Conservation (phyloP, 2,329 filamentous ascomycete species). For the Fusarium cyanostomum region DNA sequence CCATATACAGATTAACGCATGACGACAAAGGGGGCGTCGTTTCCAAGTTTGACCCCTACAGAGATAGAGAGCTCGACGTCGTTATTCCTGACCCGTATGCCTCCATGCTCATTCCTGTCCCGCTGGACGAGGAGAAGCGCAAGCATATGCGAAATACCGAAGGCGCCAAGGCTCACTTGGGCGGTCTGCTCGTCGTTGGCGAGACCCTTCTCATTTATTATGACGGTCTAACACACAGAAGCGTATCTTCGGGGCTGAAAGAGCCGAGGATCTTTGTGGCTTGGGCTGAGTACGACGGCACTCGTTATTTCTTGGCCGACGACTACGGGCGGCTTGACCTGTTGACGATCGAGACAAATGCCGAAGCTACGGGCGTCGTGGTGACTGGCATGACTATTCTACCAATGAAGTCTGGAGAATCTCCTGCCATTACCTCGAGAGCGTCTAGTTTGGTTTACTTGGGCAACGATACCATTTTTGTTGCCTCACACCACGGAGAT, state of each 20-base stretch:
- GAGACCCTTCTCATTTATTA: constrained; percentile 88
- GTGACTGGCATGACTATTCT: constrained; percentile 79
- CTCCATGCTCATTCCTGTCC: constrained; percentile 70
- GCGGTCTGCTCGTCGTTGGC: constrained; percentile 78
- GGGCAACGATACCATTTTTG: constrained; percentile 76
- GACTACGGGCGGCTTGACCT: constrained; percentile 89
- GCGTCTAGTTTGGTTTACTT: constrained; percentile 84
- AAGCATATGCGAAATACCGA: constrained; percentile 67
- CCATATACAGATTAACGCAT: constrained; percentile 66
- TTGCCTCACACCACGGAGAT: constrained; percentile 93
- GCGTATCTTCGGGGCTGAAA: constrained; percentile 70
- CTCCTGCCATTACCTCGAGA: constrained; percentile 66
- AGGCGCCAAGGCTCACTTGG: constrained; percentile 65
- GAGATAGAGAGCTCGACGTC: constrained; percentile 64
- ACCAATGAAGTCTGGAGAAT: constrained; percentile 44
- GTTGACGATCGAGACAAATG: constrained; percentile 77
- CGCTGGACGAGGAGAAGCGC: constrained; percentile 65
- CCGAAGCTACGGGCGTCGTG: constrained; percentile 71
- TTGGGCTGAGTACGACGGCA: constrained; percentile 85
- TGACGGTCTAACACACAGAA: constrained; percentile 77
- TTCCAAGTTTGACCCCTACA: constrained; percentile 63
- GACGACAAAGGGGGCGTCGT: constrained; percentile 66
- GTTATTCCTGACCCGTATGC: constrained; percentile 65
- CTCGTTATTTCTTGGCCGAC: constrained; percentile 87
- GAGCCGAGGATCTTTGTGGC: constrained; percentile 89